Evolutionary conservation across 495 filamentous ascomycete species (phyloP), one percentile per base, ranked within the genome.

Genomic region (Cudoniella acicularis): DNA sequence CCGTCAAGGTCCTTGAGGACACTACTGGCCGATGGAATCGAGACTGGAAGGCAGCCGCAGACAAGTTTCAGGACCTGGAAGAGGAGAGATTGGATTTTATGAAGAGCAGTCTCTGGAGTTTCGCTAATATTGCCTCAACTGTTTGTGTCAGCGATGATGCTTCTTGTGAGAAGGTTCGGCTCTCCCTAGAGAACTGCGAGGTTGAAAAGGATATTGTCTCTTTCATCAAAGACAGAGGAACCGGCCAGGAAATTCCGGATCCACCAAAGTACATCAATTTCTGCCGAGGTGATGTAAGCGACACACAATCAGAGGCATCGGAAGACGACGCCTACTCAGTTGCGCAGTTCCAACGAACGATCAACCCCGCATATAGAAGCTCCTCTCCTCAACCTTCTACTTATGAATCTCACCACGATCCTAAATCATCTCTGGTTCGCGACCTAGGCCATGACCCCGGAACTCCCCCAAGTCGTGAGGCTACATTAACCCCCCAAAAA

Each of bases 1-100:
- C 94, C 0, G 85, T 98, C 26, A 96, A 97, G 67, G 78, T 85
- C 0, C 81, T 99, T n/a, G 91, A 98, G 68, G 94, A 96, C 60
- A 99, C 95, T 0, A 99, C 95, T 10, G 87, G 84, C 2, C 83
- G 92, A 45, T 99, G 95, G 95, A 98, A 99, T 66, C 81, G 91
- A 62, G 92, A 98, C 67, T 99, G 95, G 95, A 98, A 98, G 75
- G 82, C 86, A 20, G 94, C 92, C 11, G 96, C 95, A 69, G 95
- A 99, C 84, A 98, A 97, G 82, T 99, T 99, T 72, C 95, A 99
- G 83, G 95, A 99, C 66, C 83, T 99, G 10, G 95, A 99, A 73
- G 95, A 98, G 70, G 95, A 99, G 74, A 80, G 95, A 43, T 80
- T 99, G 25, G 95, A 99, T 69, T 98, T 95, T 68, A 89, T 89